These are phyloP conservation scores for Talaromyces sp. DNA, from an alignment of 2,329 filamentous ascomycete genomes.

Conservation along the genomic window DNA sequence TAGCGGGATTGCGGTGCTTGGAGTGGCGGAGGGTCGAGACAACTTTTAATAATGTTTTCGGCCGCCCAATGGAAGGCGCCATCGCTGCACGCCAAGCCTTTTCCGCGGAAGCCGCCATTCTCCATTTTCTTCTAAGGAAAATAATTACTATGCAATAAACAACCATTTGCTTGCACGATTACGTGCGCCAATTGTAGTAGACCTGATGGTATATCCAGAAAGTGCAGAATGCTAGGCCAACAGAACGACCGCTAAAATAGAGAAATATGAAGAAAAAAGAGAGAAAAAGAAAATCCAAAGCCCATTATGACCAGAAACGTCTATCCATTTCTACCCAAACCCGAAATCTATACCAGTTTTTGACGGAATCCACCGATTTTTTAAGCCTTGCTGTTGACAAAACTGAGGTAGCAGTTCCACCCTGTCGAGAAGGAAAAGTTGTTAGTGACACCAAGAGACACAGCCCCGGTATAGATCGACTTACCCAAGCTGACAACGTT, in stretches of 20 bases:
- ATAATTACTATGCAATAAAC: neutral
- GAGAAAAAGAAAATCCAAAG: neutral
- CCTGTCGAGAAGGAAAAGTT: slow-evolving; percentile 27
- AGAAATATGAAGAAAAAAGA: neutral
- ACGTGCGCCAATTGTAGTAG: neutral
- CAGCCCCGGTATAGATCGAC: slow-evolving; percentile 19
- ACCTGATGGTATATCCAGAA: neutral
- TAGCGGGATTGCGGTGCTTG: slow-evolving; percentile 3
- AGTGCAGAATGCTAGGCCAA: neutral
- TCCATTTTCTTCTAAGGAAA: neutral
- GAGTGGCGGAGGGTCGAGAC: neutral
- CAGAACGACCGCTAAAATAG: neutral
- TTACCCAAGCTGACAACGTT: slow-evolving; percentile 70
- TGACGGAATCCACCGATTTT: neutral
- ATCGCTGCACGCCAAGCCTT: neutral
- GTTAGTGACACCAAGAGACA: slow-evolving; percentile 8
- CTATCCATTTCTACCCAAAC: neutral
- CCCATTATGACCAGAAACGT: neutral
- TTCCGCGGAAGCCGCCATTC: neutral
- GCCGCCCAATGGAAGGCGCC: slow-evolving; percentile 8
- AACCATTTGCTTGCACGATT: neutral
- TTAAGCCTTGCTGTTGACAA: slow-evolving; percentile 47
- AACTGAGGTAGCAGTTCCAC: slow-evolving; percentile 57
- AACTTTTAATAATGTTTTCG: slow-evolving; percentile 10
- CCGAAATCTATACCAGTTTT: neutral